phyloP scores from a whole-genome alignment of 1,139 yeast genomes.

The Pichia sp. region DNA sequence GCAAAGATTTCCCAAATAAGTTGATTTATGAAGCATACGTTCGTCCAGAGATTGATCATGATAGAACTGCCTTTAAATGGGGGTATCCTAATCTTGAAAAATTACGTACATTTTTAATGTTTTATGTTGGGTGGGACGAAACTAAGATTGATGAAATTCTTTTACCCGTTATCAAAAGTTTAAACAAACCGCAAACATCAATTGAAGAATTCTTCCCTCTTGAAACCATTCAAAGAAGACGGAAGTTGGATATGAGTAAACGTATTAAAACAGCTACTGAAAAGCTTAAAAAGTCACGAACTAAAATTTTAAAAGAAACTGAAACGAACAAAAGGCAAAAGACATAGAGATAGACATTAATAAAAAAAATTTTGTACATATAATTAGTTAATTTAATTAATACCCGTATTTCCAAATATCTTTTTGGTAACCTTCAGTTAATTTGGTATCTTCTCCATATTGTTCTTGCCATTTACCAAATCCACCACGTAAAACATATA shows the following conservation, averaged over 20 bases:
- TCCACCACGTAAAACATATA: constrained; percentile 79
- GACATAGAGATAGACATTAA: too few relatives aligned
- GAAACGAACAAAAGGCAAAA: constrained; percentile 2
- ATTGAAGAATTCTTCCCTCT: constrained; percentile 53
- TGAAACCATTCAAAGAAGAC: constrained; percentile 39
- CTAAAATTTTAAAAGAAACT: not conserved
- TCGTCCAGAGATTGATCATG: constrained; percentile 78
- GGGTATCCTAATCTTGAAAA: constrained; percentile 83
- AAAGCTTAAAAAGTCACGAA: constrained; percentile 34
- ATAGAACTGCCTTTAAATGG: constrained; percentile 76
- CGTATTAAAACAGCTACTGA: constrained; percentile 54
- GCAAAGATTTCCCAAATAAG: constrained; percentile 63
- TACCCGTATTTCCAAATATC: constrained; percentile 47
- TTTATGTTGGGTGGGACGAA: constrained; percentile 76
- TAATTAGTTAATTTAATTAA: constrained; percentile 6
- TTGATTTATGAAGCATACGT: constrained; percentile 68
- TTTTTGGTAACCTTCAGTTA: constrained; percentile 62
- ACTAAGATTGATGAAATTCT: constrained; percentile 75
- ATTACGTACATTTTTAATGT: constrained; percentile 62
- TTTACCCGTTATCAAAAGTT: constrained; percentile 79
- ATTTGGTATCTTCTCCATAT: constrained; percentile 59
- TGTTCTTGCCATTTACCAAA: constrained; percentile 74
- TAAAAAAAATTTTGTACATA: too few relatives aligned
- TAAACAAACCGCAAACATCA: constrained; percentile 57
- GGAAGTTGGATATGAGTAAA: constrained; percentile 49